These are phyloP conservation scores for Tylopilus sp. DNA, from an alignment of 768 basidiomycete genomes.

Conservation along the genomic window DNA sequence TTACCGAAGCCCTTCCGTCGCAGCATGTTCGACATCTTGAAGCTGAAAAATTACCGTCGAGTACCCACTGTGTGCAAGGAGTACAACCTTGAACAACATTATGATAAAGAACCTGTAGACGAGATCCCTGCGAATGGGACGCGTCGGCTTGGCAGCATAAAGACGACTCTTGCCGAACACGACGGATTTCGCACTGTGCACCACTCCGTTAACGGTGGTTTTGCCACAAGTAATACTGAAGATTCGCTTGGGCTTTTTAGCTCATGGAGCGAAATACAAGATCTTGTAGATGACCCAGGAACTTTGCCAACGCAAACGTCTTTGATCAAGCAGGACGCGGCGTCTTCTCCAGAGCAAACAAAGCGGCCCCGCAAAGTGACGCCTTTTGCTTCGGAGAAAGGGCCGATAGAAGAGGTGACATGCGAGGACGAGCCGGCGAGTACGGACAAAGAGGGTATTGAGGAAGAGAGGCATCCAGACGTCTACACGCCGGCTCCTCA, in stretches of 20 bases:
- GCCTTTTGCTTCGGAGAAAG: conserved; percentile 4
- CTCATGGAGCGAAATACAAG: not conserved
- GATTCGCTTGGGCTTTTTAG: not conserved
- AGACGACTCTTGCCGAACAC: not conserved
- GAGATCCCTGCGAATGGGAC: not conserved
- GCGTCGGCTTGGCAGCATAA: conserved; percentile 1
- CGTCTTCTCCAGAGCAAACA: not conserved
- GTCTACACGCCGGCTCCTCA: conserved; percentile 18
- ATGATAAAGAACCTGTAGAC: not conserved
- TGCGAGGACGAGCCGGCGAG: not conserved
- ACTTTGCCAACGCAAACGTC: not conserved
- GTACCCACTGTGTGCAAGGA: not conserved
- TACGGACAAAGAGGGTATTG: not conserved
- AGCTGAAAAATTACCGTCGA: conserved; percentile 7
- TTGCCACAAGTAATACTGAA: not conserved
- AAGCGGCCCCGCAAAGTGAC: conserved; percentile 6
- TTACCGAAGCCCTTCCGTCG: conserved; percentile 18
- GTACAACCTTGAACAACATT: not conserved
- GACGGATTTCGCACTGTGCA: not conserved
- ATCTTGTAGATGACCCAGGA: not conserved
- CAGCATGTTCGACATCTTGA: conserved; percentile 24
- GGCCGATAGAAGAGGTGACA: not conserved
- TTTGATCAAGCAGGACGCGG: not conserved
- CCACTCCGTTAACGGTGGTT: not conserved
- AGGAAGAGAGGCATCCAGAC: conserved; percentile 3